Conservation (phyloP, 768 basidiomycete genomes). For the Sarcodon sp. region DNA sequence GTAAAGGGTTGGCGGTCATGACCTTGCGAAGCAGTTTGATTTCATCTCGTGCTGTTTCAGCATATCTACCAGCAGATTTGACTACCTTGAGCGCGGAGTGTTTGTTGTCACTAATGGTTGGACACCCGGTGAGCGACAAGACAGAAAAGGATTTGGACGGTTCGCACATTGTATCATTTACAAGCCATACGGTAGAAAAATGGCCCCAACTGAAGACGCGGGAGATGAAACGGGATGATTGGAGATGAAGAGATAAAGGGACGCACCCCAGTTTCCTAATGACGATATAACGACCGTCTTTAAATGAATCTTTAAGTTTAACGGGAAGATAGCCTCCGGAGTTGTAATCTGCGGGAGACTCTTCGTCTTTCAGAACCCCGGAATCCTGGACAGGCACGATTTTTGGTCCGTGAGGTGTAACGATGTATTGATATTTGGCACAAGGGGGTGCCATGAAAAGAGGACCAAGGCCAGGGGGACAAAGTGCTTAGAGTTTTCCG, state of each 20-base stretch:
- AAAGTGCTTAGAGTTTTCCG: neutral
- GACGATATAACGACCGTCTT: slow-evolving; percentile 72
- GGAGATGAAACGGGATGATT: slow-evolving; percentile 4
- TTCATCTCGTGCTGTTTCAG: slow-evolving; percentile 94
- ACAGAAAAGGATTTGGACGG: neutral
- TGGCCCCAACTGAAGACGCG: slow-evolving; percentile 68
- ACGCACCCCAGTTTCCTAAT: slow-evolving; percentile 81
- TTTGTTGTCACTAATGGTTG: slow-evolving; percentile 23
- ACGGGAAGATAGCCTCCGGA: slow-evolving; percentile 59
- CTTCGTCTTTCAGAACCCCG: slow-evolving; percentile 59
- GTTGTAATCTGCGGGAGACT: slow-evolving; percentile 76
- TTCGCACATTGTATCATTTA: slow-evolving; percentile 63
- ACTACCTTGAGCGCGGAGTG: slow-evolving; percentile 93
- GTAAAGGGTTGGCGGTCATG: slow-evolving; percentile 52
- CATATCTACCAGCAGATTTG: slow-evolving; percentile 90
- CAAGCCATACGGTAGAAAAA: slow-evolving; percentile 92
- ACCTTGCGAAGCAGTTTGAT: slow-evolving; percentile 84
- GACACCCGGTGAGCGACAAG: neutral
- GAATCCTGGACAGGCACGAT: slow-evolving; percentile 56
- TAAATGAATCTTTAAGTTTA: slow-evolving; percentile 68
- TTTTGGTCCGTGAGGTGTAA: slow-evolving; percentile 52
- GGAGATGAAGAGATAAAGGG: slow-evolving; percentile 4
- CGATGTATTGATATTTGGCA: slow-evolving; percentile 66
- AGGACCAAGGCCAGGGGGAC: neutral
- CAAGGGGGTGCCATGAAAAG: slow-evolving; percentile 52